Evolutionary conservation across 2,329 filamentous ascomycete species (phyloP), one percentile per base, ranked within the genome.

Genomic region (Neonectria faginata): DNA sequence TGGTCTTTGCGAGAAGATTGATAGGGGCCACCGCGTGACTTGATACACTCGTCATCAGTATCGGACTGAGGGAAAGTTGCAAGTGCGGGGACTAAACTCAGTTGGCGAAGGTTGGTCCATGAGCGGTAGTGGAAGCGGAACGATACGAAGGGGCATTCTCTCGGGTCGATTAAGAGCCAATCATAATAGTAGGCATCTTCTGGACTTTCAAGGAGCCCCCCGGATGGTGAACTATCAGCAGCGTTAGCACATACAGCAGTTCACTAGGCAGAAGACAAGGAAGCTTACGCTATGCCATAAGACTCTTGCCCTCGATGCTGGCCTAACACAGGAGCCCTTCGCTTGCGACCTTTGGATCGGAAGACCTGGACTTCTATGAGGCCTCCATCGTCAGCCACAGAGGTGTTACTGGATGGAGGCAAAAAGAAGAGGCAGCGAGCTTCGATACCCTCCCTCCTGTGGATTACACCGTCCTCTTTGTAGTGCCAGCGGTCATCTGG

Each of bases 81-180:
- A 12, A 33, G 50, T 12, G 62, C 48, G n/a, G 83, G 79, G 27
- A 86, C 80, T 5, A 89, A 74, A 57, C 84, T 84, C 10, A 88
- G 78, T 33, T 80, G 75, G 8, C 77, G 71, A 11, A 89, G 80
- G 58, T 81, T 82, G 10, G 80, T 77, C 82, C 81, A 84, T 7
- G 83, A 85, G 31, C 86, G 82, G 67, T 89, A 89, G 64, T 89
- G 84, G 65, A 88, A 86, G 27, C 80, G 80, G 64, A 88, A 89
- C 0, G 80, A 82, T 5, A 82, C 82, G 66, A 82, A 88, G 0
- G 87, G 87, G 2, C 74, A 78, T 47, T 87, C 82, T 58, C 80
- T 84, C 0, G 84, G 74, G 60, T 89, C 87, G 22, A 81, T 71
- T 3, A 89, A 76, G 47, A 80, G 74, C 76, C 83, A 89, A 66